Evolutionary conservation across 2,329 filamentous ascomycete species (phyloP), one percentile per base, ranked within the genome.

Genomic region (Pestalotiopsis sp.): DNA sequence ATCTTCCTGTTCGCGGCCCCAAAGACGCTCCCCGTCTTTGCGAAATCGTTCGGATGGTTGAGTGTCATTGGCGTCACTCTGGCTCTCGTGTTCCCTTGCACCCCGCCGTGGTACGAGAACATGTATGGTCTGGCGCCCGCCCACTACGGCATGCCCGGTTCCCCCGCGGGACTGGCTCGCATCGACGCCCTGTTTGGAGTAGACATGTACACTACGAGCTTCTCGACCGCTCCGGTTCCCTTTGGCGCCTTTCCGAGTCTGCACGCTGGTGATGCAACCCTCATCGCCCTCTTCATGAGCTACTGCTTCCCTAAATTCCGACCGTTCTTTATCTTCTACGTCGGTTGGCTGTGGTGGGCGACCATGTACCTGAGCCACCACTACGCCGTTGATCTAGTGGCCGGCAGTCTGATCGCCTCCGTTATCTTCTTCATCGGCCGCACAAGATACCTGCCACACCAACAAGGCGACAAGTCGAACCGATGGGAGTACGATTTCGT

Each of bases 351-450:
- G 75, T 98, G 94, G 93, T 98, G 95, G 94, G 92, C 94, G 13
- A 98, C 95, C 73, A 97, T 98, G 94, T 98, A 98, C 78, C 88
- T 98, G 65, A 97, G 93, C 75, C 95, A 98, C 81, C 95, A 98
- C 82, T 98, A 98, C 78, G 95, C 94, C 39, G 92, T 98, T 55
- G 95, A 98, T 79, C 85, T 98, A 64, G 93, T 98, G 30, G 93
- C 88, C 44, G 95, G 95, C 73, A 94, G 91, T 77, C 84, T 97
- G 69, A 84, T 94, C 68, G 92, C 94, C 26, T 91, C 91, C 13
- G 84, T 92, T 64, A 89, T 92, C 68, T 98, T 93, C 84, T 97
- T 95, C 81, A 88, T 94, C 69, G 89, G 92, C 67, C 92, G 93
- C 76, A 88, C 91, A 56, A 89, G 90, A 68, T 97, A 93, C 83